Conservation (phyloP, 805 yeast species). For the Lipomyces kockii region DNA sequence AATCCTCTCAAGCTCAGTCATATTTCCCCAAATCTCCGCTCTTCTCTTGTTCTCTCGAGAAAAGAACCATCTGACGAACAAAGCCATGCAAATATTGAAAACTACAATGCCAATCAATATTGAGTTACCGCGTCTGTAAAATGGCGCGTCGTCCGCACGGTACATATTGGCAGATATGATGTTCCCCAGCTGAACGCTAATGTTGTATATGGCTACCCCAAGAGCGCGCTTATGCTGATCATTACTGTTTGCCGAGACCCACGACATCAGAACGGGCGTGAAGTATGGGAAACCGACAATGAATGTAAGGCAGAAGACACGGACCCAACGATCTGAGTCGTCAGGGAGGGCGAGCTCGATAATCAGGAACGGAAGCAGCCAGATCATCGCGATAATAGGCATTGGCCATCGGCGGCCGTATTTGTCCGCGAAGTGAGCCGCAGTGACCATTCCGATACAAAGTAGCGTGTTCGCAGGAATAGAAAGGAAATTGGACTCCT, state of each 20-base stretch:
- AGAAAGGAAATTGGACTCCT: constrained; percentile 55
- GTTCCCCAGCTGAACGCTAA: constrained; percentile 63
- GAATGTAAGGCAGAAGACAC: constrained; percentile 32
- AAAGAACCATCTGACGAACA: constrained; percentile 41
- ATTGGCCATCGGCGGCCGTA: constrained; percentile 30
- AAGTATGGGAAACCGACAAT: constrained; percentile 33
- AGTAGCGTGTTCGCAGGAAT: constrained; percentile 52
- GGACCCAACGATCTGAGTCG: constrained; percentile 21
- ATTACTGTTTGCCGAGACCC: constrained; percentile 66
- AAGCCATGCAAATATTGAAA: constrained; percentile 26
- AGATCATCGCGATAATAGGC: constrained; percentile 32
- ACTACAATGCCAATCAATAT: constrained; percentile 25
- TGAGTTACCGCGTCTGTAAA: constrained; percentile 63
- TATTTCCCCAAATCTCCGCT: constrained; percentile 54
- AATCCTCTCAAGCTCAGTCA: constrained; percentile 56
- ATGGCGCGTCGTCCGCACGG: constrained; percentile 60
- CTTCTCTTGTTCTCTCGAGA: constrained; percentile 43
- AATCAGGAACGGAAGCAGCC: constrained; percentile 32
- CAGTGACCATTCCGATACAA: constrained; percentile 41
- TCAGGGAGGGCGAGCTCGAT: constrained; percentile 28
- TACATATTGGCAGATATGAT: constrained; percentile 63
- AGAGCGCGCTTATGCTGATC: constrained; percentile 66
- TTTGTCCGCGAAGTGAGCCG: constrained; percentile 32
- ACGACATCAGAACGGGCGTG: constrained; percentile 56
- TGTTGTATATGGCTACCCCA: constrained; percentile 66